Evolutionary conservation across 2,329 filamentous ascomycete species (phyloP), one percentile per base, ranked within the genome.

Genomic region (Eutypella sp.): DNA sequence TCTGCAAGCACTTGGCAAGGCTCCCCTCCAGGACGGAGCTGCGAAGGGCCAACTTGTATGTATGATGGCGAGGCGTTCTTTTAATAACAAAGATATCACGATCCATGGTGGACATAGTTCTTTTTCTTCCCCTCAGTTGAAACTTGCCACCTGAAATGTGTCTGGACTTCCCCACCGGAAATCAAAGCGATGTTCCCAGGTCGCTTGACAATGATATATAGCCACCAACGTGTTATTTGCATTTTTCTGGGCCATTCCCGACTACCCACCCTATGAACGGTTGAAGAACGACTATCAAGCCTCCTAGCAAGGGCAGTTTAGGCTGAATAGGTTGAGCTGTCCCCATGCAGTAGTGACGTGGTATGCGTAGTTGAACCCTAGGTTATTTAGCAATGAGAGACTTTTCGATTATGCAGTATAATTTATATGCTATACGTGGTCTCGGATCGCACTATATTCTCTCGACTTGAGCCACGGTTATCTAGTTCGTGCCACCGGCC

Each of bases 21-120:
- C 45, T 22, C 42, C 52, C 42, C 45, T 22, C 42, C 52, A 44
- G 31, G 36, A 47, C 23, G 37, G 48, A 44, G 53, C 45, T 55
- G 51, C 48, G 51, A 53, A 56, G 52, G 56, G 59, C 50, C 51
- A 54, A 59, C 55, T 58, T 64, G 60, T 63, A 68, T 72, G 67
- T 74, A 72, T 70, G 68, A 70, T 67, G 65, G 69, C 65, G 62
- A 61, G 66, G 69, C 68, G 69, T 72, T 73, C 62, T 57, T 64
- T 66, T 59, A 69, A 63, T 72, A 72, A 73, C 73, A 63, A 63
- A 72, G 59, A 58, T 57, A 62, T 54, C 56, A 61, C 50, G 24
- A 46, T 33, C 24, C 11, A 16, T 22, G 5, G 18, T 37, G 34
- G n/a, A 6, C n/a, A 22, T 39, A n/a, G 20, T 22, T 39, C 20